A percentile compares a stretch with the other conserved stretches of the same genome.
These are phyloP conservation scores for Trapa bicornis DNA, from an alignment of 345 rosid genomes.

Conservation along the genomic window DNA sequence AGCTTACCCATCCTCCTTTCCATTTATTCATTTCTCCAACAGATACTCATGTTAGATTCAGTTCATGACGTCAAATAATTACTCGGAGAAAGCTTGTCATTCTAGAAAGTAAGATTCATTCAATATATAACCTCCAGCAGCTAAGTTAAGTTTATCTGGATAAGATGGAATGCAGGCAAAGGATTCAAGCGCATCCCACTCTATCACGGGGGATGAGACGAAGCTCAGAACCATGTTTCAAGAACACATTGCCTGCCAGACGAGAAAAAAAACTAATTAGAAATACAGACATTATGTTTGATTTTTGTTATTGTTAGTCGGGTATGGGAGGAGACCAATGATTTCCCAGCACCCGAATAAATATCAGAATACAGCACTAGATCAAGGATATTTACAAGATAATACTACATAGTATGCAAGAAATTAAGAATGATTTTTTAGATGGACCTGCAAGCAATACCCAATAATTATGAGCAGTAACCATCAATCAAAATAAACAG, in stretches of 20 bases:
- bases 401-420: no score
- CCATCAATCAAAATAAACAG: not conserved
- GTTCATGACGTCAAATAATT: not conserved
- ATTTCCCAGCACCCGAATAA: not conserved
- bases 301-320: not conserved
- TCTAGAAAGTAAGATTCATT: not conserved
- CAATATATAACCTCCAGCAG: not conserved
- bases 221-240: slow-evolving; percentile 91
- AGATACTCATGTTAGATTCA: not conserved
- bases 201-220: slow-evolving; percentile 93
- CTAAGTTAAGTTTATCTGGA: not conserved
- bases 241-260: slow-evolving; percentile 72
- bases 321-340: not conserved
- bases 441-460: not conserved
- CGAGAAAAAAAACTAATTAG: not conserved
- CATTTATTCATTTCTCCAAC: not conserved
- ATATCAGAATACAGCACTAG: not conserved
- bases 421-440: not conserved
- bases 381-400: not conserved
- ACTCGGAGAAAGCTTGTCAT: no score
- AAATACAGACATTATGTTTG: not conserved
- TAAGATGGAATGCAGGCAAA: not conserved
- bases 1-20: not conserved
- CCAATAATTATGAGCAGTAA: not conserved
- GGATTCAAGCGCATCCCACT: slow-evolving; percentile 36